Base-by-base conservation (phyloP, 2,329 filamentous ascomycete genomes). In the Rosellinia necatrix region DNA sequence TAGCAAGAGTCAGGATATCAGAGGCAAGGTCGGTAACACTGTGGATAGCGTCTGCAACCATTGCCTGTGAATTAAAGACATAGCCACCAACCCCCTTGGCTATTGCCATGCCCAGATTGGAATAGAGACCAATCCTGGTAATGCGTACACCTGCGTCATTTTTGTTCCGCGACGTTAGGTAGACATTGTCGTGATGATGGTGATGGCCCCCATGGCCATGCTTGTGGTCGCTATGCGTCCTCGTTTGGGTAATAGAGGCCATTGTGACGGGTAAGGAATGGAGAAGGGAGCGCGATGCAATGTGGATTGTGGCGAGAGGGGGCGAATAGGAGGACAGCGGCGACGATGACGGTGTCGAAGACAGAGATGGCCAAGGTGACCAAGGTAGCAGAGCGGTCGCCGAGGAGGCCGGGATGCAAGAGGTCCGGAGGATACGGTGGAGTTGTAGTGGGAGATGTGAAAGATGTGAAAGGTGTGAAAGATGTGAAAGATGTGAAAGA, bases 1-100 rank as follows among this genome's bases (percentile, higher is more conserved):
- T 99, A 13, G 91, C 90, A 17, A 99, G 82, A 1, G 94, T 99
- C 72, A 97, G 86, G 66, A 99, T 82, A 73, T 99, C 94, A 49
- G 92, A 97, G 58, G 96, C 91, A 53, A 99, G 84, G 74, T 99
- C 94, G 44, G 93, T 96, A 64, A 97, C 82, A 68, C 92, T 93
- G 77, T 99, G 94, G 77, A 96, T 93, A 53, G 91, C 94, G 73
- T 99, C 94, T 70, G 94, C 92, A 57, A 92, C 80, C 80, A 96
- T 89, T 56, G 91, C 88, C 75, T 97, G 92, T 40, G 92, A 97
- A 74, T 97, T 92, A 80, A 99, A 97, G 64, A 88, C 79, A 77
- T 94, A 96, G 65, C 94, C 94, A 56, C 94, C 94, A 24, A 92
- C 79, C 37, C 93, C 94, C 74, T 99, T 99, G 64, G 86, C 90